Conservation (phyloP, 257 asterid species). For the Nicotiana sylvestris region DNA sequence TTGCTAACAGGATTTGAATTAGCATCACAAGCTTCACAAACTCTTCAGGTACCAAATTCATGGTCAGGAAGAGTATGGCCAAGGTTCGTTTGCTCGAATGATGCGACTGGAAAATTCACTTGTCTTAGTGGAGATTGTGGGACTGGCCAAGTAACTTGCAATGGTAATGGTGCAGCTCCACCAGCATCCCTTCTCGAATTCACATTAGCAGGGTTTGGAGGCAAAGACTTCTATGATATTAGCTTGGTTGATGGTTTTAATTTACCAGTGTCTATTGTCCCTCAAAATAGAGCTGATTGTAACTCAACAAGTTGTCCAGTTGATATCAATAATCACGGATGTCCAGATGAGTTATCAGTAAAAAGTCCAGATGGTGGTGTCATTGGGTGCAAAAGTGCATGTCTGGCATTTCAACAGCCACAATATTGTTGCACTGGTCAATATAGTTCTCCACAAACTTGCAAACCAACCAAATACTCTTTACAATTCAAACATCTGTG, state of each 20-base stretch:
- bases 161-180: constrained; percentile 30
- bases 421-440: constrained; percentile 49
- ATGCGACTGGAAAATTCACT: constrained; percentile 20
- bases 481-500: constrained; percentile 31
- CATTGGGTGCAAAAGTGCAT: constrained; percentile 53
- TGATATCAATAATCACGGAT: constrained; percentile 24
- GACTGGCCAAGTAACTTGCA: constrained; percentile 31
- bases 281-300: constrained; percentile 13
- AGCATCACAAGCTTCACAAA: constrained; percentile 19
- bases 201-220: constrained; percentile 25
- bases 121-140: constrained; percentile 43
- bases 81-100: constrained; percentile 32
- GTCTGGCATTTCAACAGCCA: constrained; percentile 33
- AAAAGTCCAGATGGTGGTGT: constrained; percentile 16
- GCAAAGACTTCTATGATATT: constrained; percentile 38
- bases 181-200: constrained; percentile 39
- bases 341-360: constrained; percentile 37
- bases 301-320: constrained; percentile 26
- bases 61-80: constrained; percentile 61
- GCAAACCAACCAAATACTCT: constrained; percentile 39
- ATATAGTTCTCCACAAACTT: constrained; percentile 22
- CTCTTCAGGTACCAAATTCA: constrained; percentile 17
- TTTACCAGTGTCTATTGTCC: constrained; percentile 24
- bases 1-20: constrained; percentile 38
- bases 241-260: constrained; percentile 55